Evolutionary conservation across 2,329 filamentous ascomycete species (phyloP).

Genomic region (Hymenoscyphus salicellus): DNA sequence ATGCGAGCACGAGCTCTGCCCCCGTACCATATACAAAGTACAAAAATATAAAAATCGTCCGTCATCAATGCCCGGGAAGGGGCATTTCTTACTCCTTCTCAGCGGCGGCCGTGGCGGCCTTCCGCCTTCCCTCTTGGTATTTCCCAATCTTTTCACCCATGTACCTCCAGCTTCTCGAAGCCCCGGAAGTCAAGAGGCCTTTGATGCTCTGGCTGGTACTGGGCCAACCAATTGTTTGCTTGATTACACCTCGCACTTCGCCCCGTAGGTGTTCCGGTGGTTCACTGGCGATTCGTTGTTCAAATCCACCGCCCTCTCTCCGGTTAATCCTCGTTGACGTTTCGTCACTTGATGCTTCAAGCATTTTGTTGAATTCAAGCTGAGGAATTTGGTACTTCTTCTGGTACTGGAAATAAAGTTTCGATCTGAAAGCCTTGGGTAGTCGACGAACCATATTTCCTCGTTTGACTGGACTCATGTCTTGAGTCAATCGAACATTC

Average conservation of each 20-base stretch:
- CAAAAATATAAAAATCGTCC: not conserved
- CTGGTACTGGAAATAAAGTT: conserved; percentile 93
- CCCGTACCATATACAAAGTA: conserved; percentile 2
- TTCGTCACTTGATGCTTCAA: conserved; percentile 71
- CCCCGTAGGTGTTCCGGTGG: conserved; percentile 63
- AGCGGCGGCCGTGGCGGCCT: conserved; percentile 19
- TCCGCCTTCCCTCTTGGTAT: conserved; percentile 41
- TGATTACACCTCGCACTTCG: conserved; percentile 73
- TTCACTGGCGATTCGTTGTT: conserved; percentile 75
- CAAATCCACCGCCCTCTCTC: conserved; percentile 78
- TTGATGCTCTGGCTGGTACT: conserved; percentile 86
- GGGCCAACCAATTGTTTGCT: conserved; percentile 87
- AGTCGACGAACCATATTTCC: conserved; percentile 95
- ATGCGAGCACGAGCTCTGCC: not conserved
- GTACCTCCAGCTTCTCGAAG: conserved; percentile 69
- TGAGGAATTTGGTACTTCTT: conserved; percentile 83
- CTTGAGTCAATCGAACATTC: conserved; percentile 72
- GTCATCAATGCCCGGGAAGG: not conserved
- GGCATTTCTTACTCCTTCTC: conserved; percentile 10
- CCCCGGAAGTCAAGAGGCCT: conserved; percentile 74
- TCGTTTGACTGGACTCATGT: conserved; percentile 87
- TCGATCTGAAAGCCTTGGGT: conserved; percentile 80
- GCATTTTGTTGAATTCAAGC: conserved; percentile 79
- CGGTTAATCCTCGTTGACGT: conserved; percentile 66
- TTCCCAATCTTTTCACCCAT: conserved; percentile 76